Percentiles rank a stretch among this genome's conserved stretches.
Evolutionary conservation across 2,329 filamentous ascomycete species (phyloP).

Genomic region (Monosporascus sp.): DNA sequence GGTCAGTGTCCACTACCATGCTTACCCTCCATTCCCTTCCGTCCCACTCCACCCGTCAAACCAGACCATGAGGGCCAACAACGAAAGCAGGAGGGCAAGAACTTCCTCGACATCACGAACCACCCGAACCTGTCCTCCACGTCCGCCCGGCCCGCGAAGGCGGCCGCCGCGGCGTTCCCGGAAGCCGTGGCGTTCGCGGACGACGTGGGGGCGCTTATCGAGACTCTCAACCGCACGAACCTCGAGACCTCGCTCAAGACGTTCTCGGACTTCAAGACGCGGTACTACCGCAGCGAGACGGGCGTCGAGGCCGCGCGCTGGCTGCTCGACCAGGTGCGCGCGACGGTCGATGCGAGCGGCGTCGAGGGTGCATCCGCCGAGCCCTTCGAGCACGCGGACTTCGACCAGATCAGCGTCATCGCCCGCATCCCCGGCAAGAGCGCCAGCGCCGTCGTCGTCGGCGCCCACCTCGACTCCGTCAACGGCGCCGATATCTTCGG

Average conservation of each 20-base stretch:
- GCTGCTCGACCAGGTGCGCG: conserved; percentile 54
- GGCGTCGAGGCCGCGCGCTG: conserved; percentile 78
- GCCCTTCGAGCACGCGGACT: conserved; percentile 65
- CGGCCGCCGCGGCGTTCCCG: neutral
- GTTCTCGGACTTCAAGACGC: neutral
- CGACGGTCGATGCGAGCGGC: conserved; percentile 61
- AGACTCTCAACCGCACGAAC: neutral
- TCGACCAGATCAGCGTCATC: conserved; percentile 83
- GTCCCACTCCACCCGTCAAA: neutral
- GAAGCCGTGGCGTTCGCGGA: neutral
- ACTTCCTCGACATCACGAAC: neutral
- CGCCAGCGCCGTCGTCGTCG: conserved; percentile 76
- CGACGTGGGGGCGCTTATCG: neutral
- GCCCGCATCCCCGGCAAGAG: conserved; percentile 78
- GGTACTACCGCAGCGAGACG: conserved; percentile 68
- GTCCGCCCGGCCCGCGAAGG: neutral
- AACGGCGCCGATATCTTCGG: conserved; percentile 78
- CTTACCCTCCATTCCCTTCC: neutral
- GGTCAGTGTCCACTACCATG: neutral
- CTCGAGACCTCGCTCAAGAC: neutral
- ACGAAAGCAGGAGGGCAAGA: neutral
- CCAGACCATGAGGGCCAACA: neutral
- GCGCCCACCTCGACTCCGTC: conserved; percentile 87
- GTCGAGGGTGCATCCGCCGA: conserved; percentile 58
- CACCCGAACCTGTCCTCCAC: neutral